Base-by-base conservation (phyloP, 2,329 filamentous ascomycete species). In the Ceratocystis eucalypticola region DNA sequence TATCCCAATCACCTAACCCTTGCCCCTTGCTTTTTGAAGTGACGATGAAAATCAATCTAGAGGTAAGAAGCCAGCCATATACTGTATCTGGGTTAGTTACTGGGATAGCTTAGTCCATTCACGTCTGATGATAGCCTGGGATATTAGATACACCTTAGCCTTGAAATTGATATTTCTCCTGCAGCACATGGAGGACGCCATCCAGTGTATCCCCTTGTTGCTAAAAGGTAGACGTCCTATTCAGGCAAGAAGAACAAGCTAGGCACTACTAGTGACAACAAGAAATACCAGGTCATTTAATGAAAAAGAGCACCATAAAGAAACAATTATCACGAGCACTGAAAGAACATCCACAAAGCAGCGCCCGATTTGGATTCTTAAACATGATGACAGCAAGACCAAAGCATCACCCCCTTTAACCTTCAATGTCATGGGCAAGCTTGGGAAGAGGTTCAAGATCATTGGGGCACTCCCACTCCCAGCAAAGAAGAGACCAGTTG, bases 401-500 rank as follows among this genome's bases (percentile, higher is more conserved):
- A 7, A 62, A 33, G 62, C 45, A 28, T 41, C 25, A 61, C 62
- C 64, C 65, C 59, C 63, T 71, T 71, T 70, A 67, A 69, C 68
- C 61, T 69, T 68, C 63, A 55, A 66, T 55, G 66, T 61, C 66
- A 61, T 45, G 53, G 10, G 66, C 53, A 33, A 67, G 59, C 46
- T 62, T 33, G 7, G 69, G 69, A 41, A 79, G 71, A 30, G 72
- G 72, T 69, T 75, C 74, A 67, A 76, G 69, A 30, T 70, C 71
- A 57, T 75, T 74, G 66, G 75, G 77, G 50, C 80, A 78, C 73
- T 84, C 82, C 81, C 84, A 90, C 74, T 91, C 86, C 89, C 88
- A 93, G 65, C 86, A 88, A 72, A 92, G 77, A 74, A 92, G 82
- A 74, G 88, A 91, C 89, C 89, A 93, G 77, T 94, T 94, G 72